Base-by-base conservation (phyloP, 2,329 filamentous ascomycete genomes). In the Fusarium dimerum region DNA sequence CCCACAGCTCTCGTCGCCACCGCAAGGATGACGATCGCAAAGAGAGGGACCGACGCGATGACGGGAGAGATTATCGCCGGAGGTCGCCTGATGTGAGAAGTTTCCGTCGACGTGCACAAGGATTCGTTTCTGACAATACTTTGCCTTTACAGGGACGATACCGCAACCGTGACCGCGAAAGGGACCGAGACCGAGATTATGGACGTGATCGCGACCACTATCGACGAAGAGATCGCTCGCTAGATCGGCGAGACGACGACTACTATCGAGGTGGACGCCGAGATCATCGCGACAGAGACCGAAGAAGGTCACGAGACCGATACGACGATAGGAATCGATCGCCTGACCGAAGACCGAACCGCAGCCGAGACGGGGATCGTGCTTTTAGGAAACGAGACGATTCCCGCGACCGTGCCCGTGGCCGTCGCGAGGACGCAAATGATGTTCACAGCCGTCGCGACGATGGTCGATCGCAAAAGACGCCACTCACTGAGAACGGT, bases 361-460 rank as follows among this genome's bases (percentile, higher is more conserved):
- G 78, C 62, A 80, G 86, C 71, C 83, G 87, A 64, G 89, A 91
- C 47, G 79, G 68, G 55, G 76, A 78, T 49, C 72, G 86, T 69
- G 85, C 89, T 64, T 77, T 84, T 65, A 85, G 86, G 65, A 86
- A 86, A 76, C 86, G 86, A 80, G 89, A 90, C 73, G 87, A 86
- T 66, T 90, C 85, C 70, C 83, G 82, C 71, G 87, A 90, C 67
- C 82, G 81, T 69, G 77, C 74, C 67, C 81, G 79, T 69, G 80
- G 78, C 63, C 83, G 83, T 68, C 83, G 83, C 71, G 88, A 88
- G 71, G 84, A 81, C 72, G 88, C 88, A 72, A 80, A 84, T 80
- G 88, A 91, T 74, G 85, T 86, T 64, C 82, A 80, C 71, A 71
- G 80, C 67, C 84, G 85, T 78, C 83, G 82, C 70, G 87, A 85